phyloP scores from a whole-genome alignment of 768 basidiomycete species.

The Serendipita sp. region DNA sequence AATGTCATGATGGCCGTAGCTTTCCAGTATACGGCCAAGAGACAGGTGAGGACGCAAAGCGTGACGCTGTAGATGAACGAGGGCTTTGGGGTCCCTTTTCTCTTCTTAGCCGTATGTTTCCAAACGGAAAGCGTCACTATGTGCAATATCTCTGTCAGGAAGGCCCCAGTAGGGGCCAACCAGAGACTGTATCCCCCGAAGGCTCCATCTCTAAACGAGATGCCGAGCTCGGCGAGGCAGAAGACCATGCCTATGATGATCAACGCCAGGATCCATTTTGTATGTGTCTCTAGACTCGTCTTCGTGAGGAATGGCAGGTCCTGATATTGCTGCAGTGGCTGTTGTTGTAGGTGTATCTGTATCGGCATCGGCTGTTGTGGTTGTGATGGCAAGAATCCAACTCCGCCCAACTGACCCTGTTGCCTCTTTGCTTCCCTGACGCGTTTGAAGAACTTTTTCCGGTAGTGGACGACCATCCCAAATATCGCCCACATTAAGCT shows the following conservation, averaged over 20 bases:
- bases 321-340: too few relatives aligned
- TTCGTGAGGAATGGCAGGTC: too few relatives aligned
- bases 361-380: too few relatives aligned
- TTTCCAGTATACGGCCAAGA: not conserved
- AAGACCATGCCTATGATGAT: not conserved
- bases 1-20: not conserved
- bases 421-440: not conserved
- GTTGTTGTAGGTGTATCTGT: too few relatives aligned
- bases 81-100: not conserved
- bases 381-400: not conserved
- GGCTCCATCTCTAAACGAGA: not conserved
- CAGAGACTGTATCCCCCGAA: not conserved
- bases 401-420: not conserved
- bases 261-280: not conserved
- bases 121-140: not conserved
- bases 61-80: not conserved
- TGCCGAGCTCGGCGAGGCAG: not conserved
- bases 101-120: conserved; percentile 2
- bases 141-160: not conserved
- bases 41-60: not conserved
- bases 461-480: not conserved
- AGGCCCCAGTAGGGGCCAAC: not conserved
- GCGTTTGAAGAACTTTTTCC: not conserved
- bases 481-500: not conserved
- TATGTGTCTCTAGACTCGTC: too few relatives aligned